Base-by-base conservation (phyloP, 176 grass and related monocot genomes). In the Rhynchospora breviuscula region DNA sequence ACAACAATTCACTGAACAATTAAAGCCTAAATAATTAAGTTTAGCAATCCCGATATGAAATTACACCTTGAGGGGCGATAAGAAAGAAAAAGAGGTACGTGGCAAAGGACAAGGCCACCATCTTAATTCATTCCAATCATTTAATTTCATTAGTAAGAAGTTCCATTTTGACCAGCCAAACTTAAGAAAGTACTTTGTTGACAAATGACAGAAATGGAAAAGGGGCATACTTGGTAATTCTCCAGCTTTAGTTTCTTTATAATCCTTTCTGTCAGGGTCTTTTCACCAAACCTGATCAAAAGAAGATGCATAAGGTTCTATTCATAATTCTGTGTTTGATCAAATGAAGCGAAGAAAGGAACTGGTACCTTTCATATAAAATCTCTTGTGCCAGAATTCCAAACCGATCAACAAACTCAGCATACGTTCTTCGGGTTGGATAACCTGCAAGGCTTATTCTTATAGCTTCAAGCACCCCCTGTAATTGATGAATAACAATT, bases 371-470 rank as follows among this genome's bases (percentile, higher is more conserved):
- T 87, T 85, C 91, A 79, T 90, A 83, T 64, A 91, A 83, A 87
- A 84, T 57, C 56, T 93, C 89, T 62, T 88, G 89, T 31, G 89
- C 88, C 79, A 97, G 79, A 86, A 97, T 84, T 79, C 91, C 91
- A 97, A 93, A 97, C 68, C 94, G 91, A 63, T 93, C 76, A 67
- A 90, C 40, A 83, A 97, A 97, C 89, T 97, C 94, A 81, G 91
- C 85, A 76, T 93, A 97, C 87, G 88, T 87, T 85, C 89, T 93
- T 59, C 94, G 76, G 80, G 94, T 97, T 73, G 94, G 94, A 89
- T 97, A 97, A 85, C 94, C 94, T 84, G 94, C 94, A 83, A 97
- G 87, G 85, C 94, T 97, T 88, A 97, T 97, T 85, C 91, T 91
- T 81, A 97, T 90, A 79, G 94, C 91, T 86, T 97, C 94, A 81